A percentile compares a stretch with the other conserved stretches of the same genome.
These are phyloP conservation scores for Eucalyptus marginata DNA, from an alignment of 345 rosid species.

Conservation along the genomic window DNA sequence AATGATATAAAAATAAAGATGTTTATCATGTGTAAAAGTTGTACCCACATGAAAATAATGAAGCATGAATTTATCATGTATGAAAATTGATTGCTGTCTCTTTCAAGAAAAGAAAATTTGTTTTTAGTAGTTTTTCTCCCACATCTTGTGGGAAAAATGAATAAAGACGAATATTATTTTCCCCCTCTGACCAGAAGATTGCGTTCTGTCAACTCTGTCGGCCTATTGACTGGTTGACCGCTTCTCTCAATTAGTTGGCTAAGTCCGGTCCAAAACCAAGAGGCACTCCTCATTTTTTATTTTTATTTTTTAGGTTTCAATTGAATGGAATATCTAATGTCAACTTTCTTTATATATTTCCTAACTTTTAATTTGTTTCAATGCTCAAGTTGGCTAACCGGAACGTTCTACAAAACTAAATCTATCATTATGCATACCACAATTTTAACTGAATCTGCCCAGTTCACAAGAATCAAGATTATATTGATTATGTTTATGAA, in stretches of 20 bases:
- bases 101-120: background rate
- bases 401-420: background rate
- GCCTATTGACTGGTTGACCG: background rate
- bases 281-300: background rate
- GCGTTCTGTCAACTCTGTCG: background rate
- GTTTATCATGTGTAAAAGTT: too few relatives aligned
- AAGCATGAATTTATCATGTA: background rate
- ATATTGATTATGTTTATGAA: background rate
- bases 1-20: background rate
- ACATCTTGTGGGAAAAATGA: background rate
- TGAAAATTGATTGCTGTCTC: background rate
- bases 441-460: accelerated
- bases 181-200: background rate
- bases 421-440: background rate
- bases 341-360: background rate
- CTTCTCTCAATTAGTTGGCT: background rate
- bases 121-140: background rate
- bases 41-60: background rate
- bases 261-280: background rate
- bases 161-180: background rate
- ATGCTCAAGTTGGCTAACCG: background rate
- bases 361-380: background rate
- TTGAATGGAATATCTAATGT: background rate
- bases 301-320: background rate
- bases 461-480: background rate